Conservation (phyloP, 129 eudicot genomes). For the Tagetes patula region DNA sequence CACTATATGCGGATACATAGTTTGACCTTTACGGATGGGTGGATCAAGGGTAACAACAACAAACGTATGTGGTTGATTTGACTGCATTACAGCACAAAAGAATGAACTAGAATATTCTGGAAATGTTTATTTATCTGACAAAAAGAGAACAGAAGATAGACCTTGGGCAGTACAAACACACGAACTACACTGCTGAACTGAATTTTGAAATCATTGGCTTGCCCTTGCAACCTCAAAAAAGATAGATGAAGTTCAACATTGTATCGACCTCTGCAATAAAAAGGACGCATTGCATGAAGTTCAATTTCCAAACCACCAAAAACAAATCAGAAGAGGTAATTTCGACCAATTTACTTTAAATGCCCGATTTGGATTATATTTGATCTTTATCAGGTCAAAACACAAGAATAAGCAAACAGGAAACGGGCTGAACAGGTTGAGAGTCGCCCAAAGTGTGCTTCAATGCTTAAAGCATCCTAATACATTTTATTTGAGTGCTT, state of each 20-base stretch:
- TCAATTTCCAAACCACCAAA: slow-evolving; percentile 2
- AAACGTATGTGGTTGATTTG: slow-evolving; percentile 91
- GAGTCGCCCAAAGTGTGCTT: neutral
- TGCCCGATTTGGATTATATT: neutral
- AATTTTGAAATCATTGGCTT: slow-evolving; percentile 95
- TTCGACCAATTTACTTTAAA: slow-evolving; percentile 1
- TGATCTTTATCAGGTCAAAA: neutral
- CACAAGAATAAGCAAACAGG: neutral
- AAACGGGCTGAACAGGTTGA: neutral
- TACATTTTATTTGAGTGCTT: neutral
- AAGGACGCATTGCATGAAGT: slow-evolving; percentile 8
- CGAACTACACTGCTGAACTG: slow-evolving; percentile 96
- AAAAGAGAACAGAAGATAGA: slow-evolving; percentile 27
- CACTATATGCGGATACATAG: slow-evolving; percentile 91
- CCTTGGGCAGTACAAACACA: slow-evolving; percentile 87
- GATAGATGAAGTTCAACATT: slow-evolving; percentile 88
- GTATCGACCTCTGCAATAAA: slow-evolving; percentile 73
- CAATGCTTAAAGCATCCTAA: neutral
- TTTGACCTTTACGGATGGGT: slow-evolving; percentile 98
- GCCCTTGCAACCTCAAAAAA: slow-evolving; percentile 91
- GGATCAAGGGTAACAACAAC: slow-evolving; percentile 92
- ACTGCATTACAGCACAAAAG: slow-evolving; percentile 46
- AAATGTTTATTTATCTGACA: neutral
- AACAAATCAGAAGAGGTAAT: neutral
- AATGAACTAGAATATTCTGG: neutral